A percentile compares a stretch with the other conserved stretches of the same genome.
Evolutionary conservation across 352 stramenopile species (phyloP).

Genomic region (Phytophthora pistaciae): DNA sequence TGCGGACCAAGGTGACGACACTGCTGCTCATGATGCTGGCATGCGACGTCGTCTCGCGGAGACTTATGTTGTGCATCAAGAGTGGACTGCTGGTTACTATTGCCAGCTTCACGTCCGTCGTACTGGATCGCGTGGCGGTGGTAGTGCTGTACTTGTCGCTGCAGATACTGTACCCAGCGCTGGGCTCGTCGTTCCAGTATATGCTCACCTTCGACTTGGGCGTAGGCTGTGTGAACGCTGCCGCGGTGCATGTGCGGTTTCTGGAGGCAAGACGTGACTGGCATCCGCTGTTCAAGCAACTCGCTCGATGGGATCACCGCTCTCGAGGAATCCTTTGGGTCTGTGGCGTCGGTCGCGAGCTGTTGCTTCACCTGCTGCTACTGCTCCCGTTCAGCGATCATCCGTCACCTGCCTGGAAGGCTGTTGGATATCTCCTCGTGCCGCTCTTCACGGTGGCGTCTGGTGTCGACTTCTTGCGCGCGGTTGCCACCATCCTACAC

Average conservation of each 20-base stretch:
- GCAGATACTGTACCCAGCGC: constrained; percentile 57
- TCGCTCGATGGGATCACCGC: constrained; percentile 64
- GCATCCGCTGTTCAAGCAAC: constrained; percentile 71
- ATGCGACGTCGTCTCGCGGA: constrained; percentile 67
- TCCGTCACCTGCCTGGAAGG: constrained; percentile 38
- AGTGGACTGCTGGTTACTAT: constrained; percentile 78
- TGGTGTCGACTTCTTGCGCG: constrained; percentile 65
- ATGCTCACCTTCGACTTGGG: constrained; percentile 69
- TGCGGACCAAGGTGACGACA: constrained; percentile 52
- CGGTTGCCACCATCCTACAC: constrained; percentile 60
- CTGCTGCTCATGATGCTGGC: constrained; percentile 64
- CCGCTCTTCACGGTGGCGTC: constrained; percentile 67
- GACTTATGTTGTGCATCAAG: constrained; percentile 76
- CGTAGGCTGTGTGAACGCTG: constrained; percentile 61
- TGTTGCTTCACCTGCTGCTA: constrained; percentile 70
- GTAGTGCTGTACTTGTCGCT: constrained; percentile 71
- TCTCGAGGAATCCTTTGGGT: constrained; percentile 49
- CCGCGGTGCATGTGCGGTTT: constrained; percentile 63
- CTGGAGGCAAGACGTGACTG: constrained; percentile 67
- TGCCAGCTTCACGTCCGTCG: constrained; percentile 71
- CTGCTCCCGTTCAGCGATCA: constrained; percentile 56
- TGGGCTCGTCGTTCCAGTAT: constrained; percentile 46
- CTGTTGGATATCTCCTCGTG: constrained; percentile 59
- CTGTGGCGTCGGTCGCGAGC: constrained; percentile 66
- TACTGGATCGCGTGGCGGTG: constrained; percentile 73